Evolutionary conservation across 23 red algal genomes (phyloP).

Genomic region (Gracilariopsis chorda): DNA sequence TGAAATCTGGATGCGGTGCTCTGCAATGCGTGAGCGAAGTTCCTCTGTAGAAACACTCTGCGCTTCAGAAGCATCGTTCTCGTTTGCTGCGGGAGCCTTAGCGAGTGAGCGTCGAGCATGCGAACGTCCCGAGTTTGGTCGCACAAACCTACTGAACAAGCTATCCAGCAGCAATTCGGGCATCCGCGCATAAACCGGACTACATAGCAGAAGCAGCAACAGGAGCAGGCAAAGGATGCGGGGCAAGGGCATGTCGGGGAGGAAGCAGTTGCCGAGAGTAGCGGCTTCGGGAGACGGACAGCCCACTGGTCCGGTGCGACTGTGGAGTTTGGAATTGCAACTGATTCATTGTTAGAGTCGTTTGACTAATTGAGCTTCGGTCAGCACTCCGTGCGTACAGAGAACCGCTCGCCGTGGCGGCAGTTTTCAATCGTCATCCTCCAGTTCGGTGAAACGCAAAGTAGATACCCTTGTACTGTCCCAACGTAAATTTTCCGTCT

Average conservation of each 20-base stretch:
- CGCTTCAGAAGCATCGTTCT: background rate
- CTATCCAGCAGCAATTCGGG: background rate
- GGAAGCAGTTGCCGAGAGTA: background rate
- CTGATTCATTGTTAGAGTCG: too few species aligned
- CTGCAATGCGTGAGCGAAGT: conserved; percentile 11
- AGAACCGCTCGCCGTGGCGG: conserved; percentile 1
- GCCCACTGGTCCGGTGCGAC: too few species aligned
- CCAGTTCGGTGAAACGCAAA: too few species aligned
- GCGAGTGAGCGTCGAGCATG: background rate
- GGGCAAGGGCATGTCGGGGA: background rate
- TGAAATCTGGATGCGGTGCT: conserved; percentile 27
- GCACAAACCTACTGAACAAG: background rate
- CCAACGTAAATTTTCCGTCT: too few species aligned
- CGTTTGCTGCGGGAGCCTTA: background rate
- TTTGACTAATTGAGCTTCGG: conserved; percentile 12
- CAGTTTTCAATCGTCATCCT: too few species aligned
- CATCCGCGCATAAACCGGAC: background rate
- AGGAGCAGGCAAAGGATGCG: background rate
- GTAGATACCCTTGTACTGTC: too few species aligned
- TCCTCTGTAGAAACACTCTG: background rate
- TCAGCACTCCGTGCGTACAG: background rate
- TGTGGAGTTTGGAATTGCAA: too few species aligned
- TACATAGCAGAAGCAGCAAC: background rate
- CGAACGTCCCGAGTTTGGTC: background rate
- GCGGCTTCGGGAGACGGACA: background rate